Evolutionary conservation across 2,329 filamentous ascomycete genomes (phyloP), one percentile per base, ranked within the genome.

Genomic region (Ophioceras dolichostomum): DNA sequence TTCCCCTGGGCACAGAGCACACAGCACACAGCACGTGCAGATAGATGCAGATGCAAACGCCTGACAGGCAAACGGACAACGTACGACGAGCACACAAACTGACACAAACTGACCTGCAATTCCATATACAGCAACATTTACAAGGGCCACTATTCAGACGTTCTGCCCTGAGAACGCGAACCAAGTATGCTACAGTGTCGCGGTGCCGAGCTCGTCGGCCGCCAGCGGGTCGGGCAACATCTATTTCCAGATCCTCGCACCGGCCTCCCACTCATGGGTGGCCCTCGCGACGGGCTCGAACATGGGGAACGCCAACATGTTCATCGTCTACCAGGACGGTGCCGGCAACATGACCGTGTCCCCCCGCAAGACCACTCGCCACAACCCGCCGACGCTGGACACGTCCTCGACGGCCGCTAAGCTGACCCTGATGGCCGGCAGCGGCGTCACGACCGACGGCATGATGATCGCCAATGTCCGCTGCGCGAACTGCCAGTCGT

Each of bases 291-390:
- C 70, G 22, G 76, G 76, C 32, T 46, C 49, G 0, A 41, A 44
- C 30, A 81, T 81, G 76, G 29, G 51, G 12, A 68, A 64, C 22
- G 53, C 75, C 35, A 68, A 75, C 50, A 76, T 80, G 40, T 79
- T 81, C 49, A 44, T 81, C 48, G 61, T 79, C 45, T 81, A 81
- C 52, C 56, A 69, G 32, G 63, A 76, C 44, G 71, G 72, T 41
- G 44, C 47, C 4, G 68, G 68, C 42, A 79, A 79, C 48, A 62
- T 80, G 18, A 81, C 76, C 1, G 50, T 80, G 37, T 79, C 74
- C 43, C 64, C 74, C 2, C 68, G 77, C 17, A 47, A 52, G 3
- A 71, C 67, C 21, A 56, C 47, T 1, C 62, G 62, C 7, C 60
- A 79, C 44, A 43, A 51, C 26, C 54, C 60, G 57, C 77, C 77